These are phyloP conservation scores for Emergomyces orientalis DNA, from an alignment of 2,329 filamentous ascomycete species.

Conservation along the genomic window DNA sequence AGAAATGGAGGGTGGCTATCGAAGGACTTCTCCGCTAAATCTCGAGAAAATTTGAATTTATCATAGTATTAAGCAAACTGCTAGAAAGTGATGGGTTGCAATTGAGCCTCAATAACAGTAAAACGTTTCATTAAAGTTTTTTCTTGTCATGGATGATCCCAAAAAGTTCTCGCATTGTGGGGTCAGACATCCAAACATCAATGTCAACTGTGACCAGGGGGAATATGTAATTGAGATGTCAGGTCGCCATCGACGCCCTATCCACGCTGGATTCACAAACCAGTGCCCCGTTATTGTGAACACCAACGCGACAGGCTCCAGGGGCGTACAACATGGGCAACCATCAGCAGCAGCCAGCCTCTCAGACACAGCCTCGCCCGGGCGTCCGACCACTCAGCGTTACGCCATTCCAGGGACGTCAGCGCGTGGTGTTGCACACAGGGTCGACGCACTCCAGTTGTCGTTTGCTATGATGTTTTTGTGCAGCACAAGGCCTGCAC, in stretches of 20 bases:
- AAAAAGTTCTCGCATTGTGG: not conserved
- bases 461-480: conserved; percentile 1
- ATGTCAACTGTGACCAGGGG: not conserved
- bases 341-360: not conserved
- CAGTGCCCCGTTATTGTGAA: not conserved
- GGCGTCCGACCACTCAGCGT: not conserved
- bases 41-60: not conserved
- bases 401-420: not conserved
- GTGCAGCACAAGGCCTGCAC: not conserved
- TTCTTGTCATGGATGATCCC: not conserved
- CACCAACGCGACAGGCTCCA: not conserved
- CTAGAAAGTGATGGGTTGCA: not conserved
- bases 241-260: conserved; percentile 2
- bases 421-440: not conserved
- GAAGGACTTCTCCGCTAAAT: too few relatives aligned
- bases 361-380: conserved; percentile 1
- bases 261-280: not conserved
- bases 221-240: not conserved
- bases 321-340: not conserved
- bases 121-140: not conserved
- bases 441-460: not conserved
- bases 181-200: not conserved
- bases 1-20: too few relatives aligned
- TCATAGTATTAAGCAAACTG: not conserved
- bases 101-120: not conserved